phyloP scores from a whole-genome alignment of 2,329 filamentous ascomycete species.

The Sporothrix protearum region DNA sequence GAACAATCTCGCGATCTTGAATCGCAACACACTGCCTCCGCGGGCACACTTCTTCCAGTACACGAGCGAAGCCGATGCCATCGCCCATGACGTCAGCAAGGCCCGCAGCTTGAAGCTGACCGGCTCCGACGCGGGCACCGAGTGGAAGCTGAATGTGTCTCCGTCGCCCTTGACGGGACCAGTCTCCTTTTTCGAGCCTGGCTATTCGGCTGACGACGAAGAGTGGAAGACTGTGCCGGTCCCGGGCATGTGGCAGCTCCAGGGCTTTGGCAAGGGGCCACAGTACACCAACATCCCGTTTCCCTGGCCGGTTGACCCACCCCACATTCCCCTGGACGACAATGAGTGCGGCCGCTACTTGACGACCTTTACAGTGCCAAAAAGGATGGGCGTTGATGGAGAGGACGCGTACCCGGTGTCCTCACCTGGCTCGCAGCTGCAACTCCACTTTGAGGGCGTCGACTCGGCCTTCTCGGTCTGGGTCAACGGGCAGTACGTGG shows the following conservation, averaged over 20 bases:
- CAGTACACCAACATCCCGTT: constrained; percentile 69
- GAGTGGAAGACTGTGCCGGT: constrained; percentile 55
- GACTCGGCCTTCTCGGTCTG: constrained; percentile 68
- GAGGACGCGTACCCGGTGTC: constrained; percentile 25
- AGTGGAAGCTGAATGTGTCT: constrained; percentile 52
- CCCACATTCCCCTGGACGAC: constrained; percentile 58
- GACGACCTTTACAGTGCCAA: constrained; percentile 51
- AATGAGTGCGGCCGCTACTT: constrained; percentile 63
- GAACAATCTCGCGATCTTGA: constrained; percentile 58
- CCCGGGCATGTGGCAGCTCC: constrained; percentile 68
- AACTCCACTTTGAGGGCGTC: constrained; percentile 68
- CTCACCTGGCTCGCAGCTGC: constrained; percentile 43
- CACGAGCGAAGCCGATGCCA: constrained; percentile 36
- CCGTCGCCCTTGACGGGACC: constrained; percentile 47
- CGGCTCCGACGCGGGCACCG: constrained; percentile 6
- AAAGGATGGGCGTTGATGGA: constrained; percentile 36
- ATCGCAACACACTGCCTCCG: constrained; percentile 56
- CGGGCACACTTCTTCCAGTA: constrained; percentile 57
- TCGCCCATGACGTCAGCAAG: not conserved
- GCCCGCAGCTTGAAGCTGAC: constrained; percentile 26
- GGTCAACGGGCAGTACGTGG: constrained; percentile 63
- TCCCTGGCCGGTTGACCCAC: constrained; percentile 64
- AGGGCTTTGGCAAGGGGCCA: constrained; percentile 60
- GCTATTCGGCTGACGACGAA: constrained; percentile 36
- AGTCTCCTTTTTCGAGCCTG: constrained; percentile 38